These are phyloP conservation scores for Astrephomene gubernaculifera DNA, from an alignment of 139 green algal species.

Conservation along the genomic window DNA sequence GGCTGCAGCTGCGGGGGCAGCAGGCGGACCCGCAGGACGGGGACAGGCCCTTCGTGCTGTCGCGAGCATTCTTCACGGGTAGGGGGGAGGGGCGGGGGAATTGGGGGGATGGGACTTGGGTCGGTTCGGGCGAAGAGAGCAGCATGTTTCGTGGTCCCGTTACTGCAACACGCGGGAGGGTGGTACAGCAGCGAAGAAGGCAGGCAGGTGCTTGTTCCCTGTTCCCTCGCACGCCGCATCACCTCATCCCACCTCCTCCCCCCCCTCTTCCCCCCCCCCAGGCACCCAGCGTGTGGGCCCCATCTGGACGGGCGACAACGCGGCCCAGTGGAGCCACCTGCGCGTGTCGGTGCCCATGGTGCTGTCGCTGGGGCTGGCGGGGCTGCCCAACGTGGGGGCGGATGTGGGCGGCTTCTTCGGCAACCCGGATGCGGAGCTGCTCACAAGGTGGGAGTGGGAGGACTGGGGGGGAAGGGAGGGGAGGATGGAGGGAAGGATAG, in stretches of 20 bases:
- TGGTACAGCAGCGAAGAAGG: too few species aligned
- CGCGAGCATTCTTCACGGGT: constrained; percentile 93
- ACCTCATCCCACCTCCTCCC: neutral
- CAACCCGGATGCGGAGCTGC: constrained; percentile 95
- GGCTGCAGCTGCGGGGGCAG: constrained; percentile 69
- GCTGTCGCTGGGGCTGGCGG: constrained; percentile 87
- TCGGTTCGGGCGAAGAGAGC: neutral
- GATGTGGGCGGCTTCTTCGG: constrained; percentile 99
- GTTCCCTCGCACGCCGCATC: too few species aligned
- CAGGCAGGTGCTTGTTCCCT: too few species aligned
- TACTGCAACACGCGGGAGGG: too few species aligned
- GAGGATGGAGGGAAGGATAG: too few species aligned
- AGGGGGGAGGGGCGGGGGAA: too few species aligned
- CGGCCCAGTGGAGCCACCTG: constrained; percentile 89
- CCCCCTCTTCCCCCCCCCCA: neutral
- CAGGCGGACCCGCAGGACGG: constrained; percentile 73
- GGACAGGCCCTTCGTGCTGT: constrained; percentile 98
- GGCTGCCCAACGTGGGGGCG: constrained; percentile 92
- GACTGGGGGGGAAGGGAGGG: too few species aligned
- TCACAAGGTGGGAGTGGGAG: constrained; percentile 81
- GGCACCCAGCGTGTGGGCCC: constrained; percentile 88
- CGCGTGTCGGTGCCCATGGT: constrained; percentile 94
- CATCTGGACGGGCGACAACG: constrained; percentile 99
- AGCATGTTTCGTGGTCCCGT: neutral
- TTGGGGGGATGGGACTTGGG: neutral